Evolutionary conservation across 352 stramenopile species (phyloP), one percentile per base, ranked within the genome.

Genomic region (Phytophthora ohioensis): DNA sequence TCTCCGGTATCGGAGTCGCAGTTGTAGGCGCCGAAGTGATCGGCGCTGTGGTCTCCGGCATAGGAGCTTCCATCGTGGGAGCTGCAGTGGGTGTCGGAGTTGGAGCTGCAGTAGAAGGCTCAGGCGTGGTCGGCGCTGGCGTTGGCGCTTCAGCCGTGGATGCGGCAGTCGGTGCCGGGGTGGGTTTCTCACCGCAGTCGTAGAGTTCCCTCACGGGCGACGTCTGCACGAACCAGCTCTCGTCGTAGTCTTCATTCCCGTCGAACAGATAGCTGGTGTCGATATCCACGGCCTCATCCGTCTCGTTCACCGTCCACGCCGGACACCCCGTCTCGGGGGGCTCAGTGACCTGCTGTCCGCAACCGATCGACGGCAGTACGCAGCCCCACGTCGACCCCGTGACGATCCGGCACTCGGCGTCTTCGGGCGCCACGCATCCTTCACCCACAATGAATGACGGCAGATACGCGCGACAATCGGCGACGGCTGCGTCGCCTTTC

Each of bases 391-490:
- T 69, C 21, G 39, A 54, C 0, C 46, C 65, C 10, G 30, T n/a
- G 27, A 83, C 54, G 34, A 77, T 51, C 17, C 42, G 45, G 36
- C 76, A 83, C 41, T 71, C 60, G 36, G 73, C 65, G 30, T 80
- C 65, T 39, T 83, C 76, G 5, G 55, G 71, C 5, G 67, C 58
- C 21, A 78, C 51, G 53, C 76, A 83, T 27, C 41, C 38, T 7
- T 30, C 64, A 53, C 46, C 58, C 13, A 74, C 35, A 46, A 78
- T 36, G 54, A 73, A 90, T 10, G 75, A 82, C 32, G 78, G 54
- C 39, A 88, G 52, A 48, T 71, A 75, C 48, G 64, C 49, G 34
- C 77, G 71, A 67, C 84, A 91, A 51, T 80, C 68, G n/a, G 67
- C 45, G 6, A 57, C 54, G 4, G 81, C 71, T 5, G 68, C 52